These are phyloP conservation scores for Diplocarpon mali DNA, from an alignment of 2,329 filamentous ascomycete genomes.

Conservation along the genomic window DNA sequence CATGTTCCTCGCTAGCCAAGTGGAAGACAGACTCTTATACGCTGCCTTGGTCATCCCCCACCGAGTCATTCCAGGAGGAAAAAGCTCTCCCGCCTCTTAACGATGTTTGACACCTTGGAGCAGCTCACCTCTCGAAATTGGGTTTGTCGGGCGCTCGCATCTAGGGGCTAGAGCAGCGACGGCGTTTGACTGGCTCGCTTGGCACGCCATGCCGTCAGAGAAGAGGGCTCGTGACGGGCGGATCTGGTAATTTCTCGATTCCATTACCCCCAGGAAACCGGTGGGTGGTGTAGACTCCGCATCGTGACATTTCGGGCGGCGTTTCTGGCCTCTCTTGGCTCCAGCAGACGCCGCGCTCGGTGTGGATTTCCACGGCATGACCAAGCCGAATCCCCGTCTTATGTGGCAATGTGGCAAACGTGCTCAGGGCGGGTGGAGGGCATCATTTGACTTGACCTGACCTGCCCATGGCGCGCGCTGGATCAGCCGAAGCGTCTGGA, in stretches of 20 bases:
- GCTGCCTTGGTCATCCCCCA: slow-evolving; percentile 1
- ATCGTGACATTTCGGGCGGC: slow-evolving; percentile 10
- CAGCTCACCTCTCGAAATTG: slow-evolving; percentile 3
- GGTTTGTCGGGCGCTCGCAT: slow-evolving; percentile 2
- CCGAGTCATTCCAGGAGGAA: slow-evolving; percentile 7
- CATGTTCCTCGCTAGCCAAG: slow-evolving; percentile 4
- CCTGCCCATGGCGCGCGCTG: not conserved
- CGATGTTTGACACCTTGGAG: slow-evolving; percentile 9
- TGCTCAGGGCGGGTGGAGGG: slow-evolving; percentile 13
- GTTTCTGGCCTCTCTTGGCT: slow-evolving; percentile 3
- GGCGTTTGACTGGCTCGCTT: slow-evolving; percentile 4
- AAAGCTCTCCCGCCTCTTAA: slow-evolving; percentile 7
- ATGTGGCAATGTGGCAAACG: slow-evolving; percentile 5
- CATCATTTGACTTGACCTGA: slow-evolving; percentile 10
- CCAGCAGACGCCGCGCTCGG: not conserved
- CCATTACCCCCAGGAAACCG: slow-evolving; percentile 17
- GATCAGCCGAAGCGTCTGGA: not conserved
- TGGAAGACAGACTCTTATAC: slow-evolving; percentile 18
- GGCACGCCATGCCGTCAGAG: slow-evolving; percentile 8
- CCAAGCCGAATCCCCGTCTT: slow-evolving; percentile 2
- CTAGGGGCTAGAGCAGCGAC: not conserved
- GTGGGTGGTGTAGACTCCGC: slow-evolving; percentile 1
- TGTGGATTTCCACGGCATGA: slow-evolving; percentile 1
- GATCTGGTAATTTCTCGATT: not conserved
- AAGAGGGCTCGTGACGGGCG: slow-evolving; percentile 1